Evolutionary conservation across 768 basidiomycete species (phyloP).

Genomic region (Leccinum ochraceum): DNA sequence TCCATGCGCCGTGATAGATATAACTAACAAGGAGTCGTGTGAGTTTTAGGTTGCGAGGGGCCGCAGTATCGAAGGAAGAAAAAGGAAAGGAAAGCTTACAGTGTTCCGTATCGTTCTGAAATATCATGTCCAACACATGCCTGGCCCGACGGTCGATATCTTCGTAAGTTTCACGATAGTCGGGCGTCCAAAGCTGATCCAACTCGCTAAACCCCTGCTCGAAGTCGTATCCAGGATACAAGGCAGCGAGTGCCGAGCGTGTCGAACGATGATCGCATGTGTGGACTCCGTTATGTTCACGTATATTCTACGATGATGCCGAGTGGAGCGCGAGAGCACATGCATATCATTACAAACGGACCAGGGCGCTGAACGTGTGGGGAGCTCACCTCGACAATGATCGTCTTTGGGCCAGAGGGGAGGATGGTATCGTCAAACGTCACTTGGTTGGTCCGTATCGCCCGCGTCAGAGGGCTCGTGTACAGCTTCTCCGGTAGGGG

Average conservation of each 20-base stretch:
- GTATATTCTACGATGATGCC: slow-evolving; percentile 49
- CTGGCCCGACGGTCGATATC: slow-evolving; percentile 48
- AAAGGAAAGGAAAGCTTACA: slow-evolving; percentile 38
- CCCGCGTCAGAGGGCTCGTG: slow-evolving; percentile 57
- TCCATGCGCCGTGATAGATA: slow-evolving; percentile 66
- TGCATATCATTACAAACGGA: background rate
- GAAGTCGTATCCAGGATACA: slow-evolving; percentile 46
- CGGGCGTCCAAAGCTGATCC: slow-evolving; percentile 56
- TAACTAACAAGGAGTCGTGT: slow-evolving; percentile 39
- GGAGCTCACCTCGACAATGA: slow-evolving; percentile 55
- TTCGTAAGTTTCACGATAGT: slow-evolving; percentile 23
- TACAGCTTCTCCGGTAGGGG: slow-evolving; percentile 25
- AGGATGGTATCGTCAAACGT: slow-evolving; percentile 47
- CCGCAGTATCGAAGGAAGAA: background rate
- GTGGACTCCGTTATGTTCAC: slow-evolving; percentile 65
- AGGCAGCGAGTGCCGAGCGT: slow-evolving; percentile 43
- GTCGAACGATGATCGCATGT: slow-evolving; percentile 71
- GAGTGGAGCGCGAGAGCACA: background rate
- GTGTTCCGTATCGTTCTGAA: slow-evolving; percentile 40
- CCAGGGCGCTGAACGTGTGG: background rate
- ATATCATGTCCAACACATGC: slow-evolving; percentile 56
- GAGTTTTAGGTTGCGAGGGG: background rate
- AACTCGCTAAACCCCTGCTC: slow-evolving; percentile 60
- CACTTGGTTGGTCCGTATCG: slow-evolving; percentile 54
- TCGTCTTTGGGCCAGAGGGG: slow-evolving; percentile 29